A percentile compares a stretch with the other conserved stretches of the same genome.
These are phyloP conservation scores for Pseudogymnoascus sp. DNA, from an alignment of 2,329 filamentous ascomycete species.

Conservation along the genomic window DNA sequence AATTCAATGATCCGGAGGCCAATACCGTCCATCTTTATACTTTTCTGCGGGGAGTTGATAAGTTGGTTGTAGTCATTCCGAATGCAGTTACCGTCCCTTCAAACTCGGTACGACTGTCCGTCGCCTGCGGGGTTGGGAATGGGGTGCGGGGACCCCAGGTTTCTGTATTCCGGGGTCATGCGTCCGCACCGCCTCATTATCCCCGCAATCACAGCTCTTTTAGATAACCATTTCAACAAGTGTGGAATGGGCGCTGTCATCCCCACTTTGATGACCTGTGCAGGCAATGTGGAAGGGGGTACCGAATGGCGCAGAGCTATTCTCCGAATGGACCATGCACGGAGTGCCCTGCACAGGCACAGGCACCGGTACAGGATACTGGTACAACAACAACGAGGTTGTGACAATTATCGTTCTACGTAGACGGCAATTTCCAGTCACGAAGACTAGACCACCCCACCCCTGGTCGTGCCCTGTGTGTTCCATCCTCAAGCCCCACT, in stretches of 20 bases:
- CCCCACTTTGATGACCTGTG: background rate
- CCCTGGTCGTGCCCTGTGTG: background rate
- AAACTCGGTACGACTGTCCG: background rate
- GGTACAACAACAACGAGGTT: background rate
- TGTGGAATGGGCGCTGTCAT: background rate
- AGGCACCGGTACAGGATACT: background rate
- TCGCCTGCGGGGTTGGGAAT: background rate
- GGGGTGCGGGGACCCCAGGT: background rate
- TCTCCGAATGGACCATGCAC: background rate
- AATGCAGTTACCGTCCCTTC: background rate
- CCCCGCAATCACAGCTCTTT: background rate
- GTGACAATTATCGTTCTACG: background rate
- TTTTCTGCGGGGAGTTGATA: background rate
- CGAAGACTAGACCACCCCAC: background rate
- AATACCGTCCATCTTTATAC: background rate
- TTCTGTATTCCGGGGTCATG: background rate
- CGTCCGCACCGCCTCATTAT: background rate
- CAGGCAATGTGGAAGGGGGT: background rate
- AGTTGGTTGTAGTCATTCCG: background rate
- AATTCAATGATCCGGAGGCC: background rate
- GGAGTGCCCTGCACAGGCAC: background rate
- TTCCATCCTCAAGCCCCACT: background rate
- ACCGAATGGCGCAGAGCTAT: background rate
- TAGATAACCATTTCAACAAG: background rate
- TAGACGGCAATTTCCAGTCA: background rate